Conservation (phyloP, 352 stramenopile genomes). For the Aphanomyces euteiches region DNA sequence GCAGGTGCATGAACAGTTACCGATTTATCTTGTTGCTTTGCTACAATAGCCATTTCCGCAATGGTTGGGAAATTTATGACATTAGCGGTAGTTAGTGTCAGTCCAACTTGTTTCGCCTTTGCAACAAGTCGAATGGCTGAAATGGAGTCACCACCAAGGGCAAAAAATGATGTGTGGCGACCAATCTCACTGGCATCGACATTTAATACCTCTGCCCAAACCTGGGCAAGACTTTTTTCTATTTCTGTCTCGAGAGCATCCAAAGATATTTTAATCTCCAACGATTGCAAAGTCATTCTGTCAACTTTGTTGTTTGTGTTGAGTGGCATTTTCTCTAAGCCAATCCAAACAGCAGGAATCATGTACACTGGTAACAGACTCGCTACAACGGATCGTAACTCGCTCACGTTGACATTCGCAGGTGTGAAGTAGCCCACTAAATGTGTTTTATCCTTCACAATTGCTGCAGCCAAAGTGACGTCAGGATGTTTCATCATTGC, state of each 20-base stretch:
- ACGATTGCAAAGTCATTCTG: background rate
- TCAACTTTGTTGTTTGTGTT: background rate
- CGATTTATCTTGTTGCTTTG: background rate
- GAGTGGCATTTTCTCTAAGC: background rate
- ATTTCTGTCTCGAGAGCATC: background rate
- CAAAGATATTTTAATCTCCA: background rate
- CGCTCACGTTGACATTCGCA: background rate
- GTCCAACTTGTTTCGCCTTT: background rate
- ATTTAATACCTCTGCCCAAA: background rate
- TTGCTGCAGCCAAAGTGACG: slow-evolving; percentile 47
- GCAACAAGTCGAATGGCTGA: background rate
- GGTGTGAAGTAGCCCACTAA: slow-evolving; percentile 89
- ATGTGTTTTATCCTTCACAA: slow-evolving; percentile 58
- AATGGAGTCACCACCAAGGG: background rate
- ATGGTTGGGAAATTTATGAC: background rate
- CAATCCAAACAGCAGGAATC: background rate
- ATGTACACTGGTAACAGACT: background rate
- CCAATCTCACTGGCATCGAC: background rate
- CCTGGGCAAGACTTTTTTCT: background rate
- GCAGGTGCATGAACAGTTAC: background rate
- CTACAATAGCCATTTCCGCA: background rate
- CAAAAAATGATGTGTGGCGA: slow-evolving; percentile 3
- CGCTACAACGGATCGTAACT: background rate
- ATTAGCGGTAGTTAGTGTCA: background rate
- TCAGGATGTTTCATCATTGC: slow-evolving; percentile 42